Conservation (phyloP, 164 flowering plant species). For the Aristolochia californica region DNA sequence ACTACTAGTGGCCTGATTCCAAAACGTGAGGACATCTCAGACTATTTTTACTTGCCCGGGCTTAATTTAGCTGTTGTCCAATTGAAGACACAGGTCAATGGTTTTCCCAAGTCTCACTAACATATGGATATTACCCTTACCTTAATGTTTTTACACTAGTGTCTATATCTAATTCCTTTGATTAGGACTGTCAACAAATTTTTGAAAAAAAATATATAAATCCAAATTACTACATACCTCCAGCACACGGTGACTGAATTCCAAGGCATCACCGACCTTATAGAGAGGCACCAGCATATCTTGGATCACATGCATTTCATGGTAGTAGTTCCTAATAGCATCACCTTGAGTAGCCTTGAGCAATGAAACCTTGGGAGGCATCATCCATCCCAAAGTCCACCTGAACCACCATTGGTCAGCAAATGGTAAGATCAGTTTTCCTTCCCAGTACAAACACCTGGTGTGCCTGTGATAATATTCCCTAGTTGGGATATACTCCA, state of each 20-base stretch:
- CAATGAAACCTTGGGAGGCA: slow-evolving; percentile 98
- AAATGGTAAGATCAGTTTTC: slow-evolving; percentile 95
- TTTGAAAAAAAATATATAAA: background rate
- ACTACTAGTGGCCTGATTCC: too few species aligned
- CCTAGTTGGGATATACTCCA: slow-evolving; percentile 95
- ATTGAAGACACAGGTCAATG: too few species aligned
- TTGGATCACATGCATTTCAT: slow-evolving; percentile 97
- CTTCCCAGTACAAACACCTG: slow-evolving; percentile 97
- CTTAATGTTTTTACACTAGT: too few species aligned
- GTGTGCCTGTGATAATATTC: slow-evolving; percentile 98
- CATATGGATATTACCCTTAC: too few species aligned
- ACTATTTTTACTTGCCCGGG: too few species aligned
- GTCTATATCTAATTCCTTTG: too few species aligned
- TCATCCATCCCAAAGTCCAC: slow-evolving; percentile 81
- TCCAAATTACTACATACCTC: slow-evolving; percentile 43
- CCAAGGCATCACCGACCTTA: slow-evolving; percentile 93
- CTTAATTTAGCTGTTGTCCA: too few species aligned
- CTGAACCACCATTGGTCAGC: slow-evolving; percentile 97
- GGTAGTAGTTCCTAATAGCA: slow-evolving; percentile 93
- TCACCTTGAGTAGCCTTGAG: slow-evolving; percentile 99
- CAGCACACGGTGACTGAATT: slow-evolving; percentile 80
- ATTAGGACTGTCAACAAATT: background rate
- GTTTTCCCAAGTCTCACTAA: too few species aligned
- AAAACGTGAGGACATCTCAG: too few species aligned
- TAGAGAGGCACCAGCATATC: slow-evolving; percentile 98